Percentiles rank a stretch among this genome's conserved stretches.
These are phyloP conservation scores for Candida palmyrensis DNA, from an alignment of 805 yeast species.

Conservation along the genomic window DNA sequence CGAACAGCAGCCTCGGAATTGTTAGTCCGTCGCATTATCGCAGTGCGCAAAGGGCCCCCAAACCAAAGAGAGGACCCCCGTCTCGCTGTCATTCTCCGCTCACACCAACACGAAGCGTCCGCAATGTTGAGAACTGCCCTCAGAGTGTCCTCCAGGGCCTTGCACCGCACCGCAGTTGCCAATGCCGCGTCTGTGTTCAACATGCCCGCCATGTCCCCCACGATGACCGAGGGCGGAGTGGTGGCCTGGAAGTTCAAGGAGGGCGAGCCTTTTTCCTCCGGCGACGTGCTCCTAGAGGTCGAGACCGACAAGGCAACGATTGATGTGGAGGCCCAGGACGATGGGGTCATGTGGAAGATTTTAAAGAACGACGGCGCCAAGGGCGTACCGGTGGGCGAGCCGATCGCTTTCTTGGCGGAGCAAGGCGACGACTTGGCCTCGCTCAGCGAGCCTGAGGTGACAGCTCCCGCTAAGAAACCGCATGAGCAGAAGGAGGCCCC, in stretches of 20 bases:
- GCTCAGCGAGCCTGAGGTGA: conserved; percentile 53
- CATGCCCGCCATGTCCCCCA: conserved; percentile 99
- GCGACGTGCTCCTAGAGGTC: conserved; percentile 79
- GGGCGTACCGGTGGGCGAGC: conserved; percentile 77
- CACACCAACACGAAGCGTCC: too few relatives aligned
- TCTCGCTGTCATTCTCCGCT: too few relatives aligned
- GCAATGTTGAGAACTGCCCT: conserved; percentile 14
- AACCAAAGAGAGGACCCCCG: too few relatives aligned
- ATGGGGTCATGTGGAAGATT: conserved; percentile 83
- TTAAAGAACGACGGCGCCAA: conserved; percentile 65
- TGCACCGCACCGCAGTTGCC: conserved; percentile 23
- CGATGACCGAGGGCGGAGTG: conserved; percentile 95
- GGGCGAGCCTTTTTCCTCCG: conserved; percentile 68
- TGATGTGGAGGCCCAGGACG: conserved; percentile 86
- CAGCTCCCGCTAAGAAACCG: conserved; percentile 10
- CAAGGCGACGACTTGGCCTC: conserved; percentile 73
- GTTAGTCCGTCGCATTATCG: conserved; percentile 3
- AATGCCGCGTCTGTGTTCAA: conserved; percentile 49
- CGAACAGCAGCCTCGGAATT: conserved; percentile 1
- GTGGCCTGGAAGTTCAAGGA: conserved; percentile 80
- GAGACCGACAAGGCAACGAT: conserved; percentile 84
- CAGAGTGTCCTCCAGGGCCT: conserved; percentile 14
- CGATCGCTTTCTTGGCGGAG: conserved; percentile 88
- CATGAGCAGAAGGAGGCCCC: conserved; percentile 12
- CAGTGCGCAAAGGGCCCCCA: too few relatives aligned